Conservation (phyloP, 768 basidiomycete species). For the Gautieria morchelliformis region DNA sequence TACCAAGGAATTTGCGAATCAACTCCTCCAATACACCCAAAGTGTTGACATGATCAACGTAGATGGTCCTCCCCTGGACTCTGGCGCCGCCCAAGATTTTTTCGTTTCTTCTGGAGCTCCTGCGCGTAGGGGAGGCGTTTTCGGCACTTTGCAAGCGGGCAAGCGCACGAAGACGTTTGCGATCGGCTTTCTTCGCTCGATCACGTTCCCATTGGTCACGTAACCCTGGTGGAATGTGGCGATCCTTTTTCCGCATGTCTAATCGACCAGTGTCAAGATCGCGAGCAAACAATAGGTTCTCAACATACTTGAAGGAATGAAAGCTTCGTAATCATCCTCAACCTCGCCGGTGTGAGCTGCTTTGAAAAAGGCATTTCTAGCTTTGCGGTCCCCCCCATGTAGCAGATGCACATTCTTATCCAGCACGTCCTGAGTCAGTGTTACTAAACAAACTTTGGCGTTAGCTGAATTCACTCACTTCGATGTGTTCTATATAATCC, state of each 20-base stretch:
- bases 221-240: conserved; percentile 46
- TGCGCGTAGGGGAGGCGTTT: conserved; percentile 49
- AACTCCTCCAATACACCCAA: conserved; percentile 58
- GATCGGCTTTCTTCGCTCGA: conserved; percentile 71
- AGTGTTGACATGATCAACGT: conserved; percentile 52
- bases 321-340: conserved; percentile 20
- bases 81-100: conserved; percentile 33
- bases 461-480: conserved; percentile 38
- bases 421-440: conserved; percentile 40
- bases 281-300: neutral
- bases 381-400: conserved; percentile 34
- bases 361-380: conserved; percentile 46
- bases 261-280: conserved; percentile 13
- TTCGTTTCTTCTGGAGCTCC: conserved; percentile 57
- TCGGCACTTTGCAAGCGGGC: conserved; percentile 46
- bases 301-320: conserved; percentile 36
- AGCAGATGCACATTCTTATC: conserved; percentile 46
- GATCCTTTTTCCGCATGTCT: conserved; percentile 39
- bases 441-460: neutral
- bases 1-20: conserved; percentile 58
- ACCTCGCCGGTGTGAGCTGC: conserved; percentile 33
- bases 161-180: conserved; percentile 52
- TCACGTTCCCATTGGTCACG: conserved; percentile 71
- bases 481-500: conserved; percentile 40
- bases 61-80: conserved; percentile 32